Percentiles rank a stretch among this genome's conserved stretches.
These are phyloP conservation scores for Dipodascopsis uninucleata DNA, from an alignment of 805 yeast species.

Conservation along the genomic window DNA sequence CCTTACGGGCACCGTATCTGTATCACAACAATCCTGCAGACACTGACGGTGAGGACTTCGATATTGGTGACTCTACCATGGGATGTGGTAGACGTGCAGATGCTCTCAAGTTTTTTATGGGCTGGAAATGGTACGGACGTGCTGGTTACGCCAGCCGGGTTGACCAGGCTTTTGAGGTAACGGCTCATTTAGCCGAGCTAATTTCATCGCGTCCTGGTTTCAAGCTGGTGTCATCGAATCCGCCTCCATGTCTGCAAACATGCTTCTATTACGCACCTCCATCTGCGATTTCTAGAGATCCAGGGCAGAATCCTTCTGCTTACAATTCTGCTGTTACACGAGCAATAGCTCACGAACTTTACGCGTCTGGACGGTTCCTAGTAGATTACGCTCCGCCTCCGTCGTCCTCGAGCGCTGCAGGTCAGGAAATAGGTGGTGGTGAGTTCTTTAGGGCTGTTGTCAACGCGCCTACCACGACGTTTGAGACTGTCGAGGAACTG, in stretches of 20 bases:
- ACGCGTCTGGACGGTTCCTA: conserved; percentile 60
- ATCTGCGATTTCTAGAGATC: conserved; percentile 34
- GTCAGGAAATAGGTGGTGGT: too few relatives aligned
- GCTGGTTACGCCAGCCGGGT: conserved; percentile 63
- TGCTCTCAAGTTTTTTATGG: conserved; percentile 69
- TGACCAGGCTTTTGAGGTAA: conserved; percentile 67
- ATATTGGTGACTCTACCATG: conserved; percentile 86
- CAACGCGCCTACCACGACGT: conserved; percentile 60
- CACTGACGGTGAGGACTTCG: conserved; percentile 55
- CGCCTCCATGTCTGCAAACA: conserved; percentile 78
- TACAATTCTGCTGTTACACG: conserved; percentile 56
- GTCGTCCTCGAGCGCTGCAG: too few relatives aligned
- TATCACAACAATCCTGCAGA: conserved; percentile 61
- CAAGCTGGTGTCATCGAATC: conserved; percentile 50
- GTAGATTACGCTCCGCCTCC: conserved; percentile 69
- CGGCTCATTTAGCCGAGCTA: conserved; percentile 54
- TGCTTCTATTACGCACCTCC: conserved; percentile 68
- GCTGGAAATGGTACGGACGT: conserved; percentile 76
- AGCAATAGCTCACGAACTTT: conserved; percentile 56
- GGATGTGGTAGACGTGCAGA: conserved; percentile 89
- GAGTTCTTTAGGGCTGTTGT: conserved; percentile 84
- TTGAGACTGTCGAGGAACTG: conserved; percentile 45
- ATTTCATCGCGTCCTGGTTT: conserved; percentile 46
- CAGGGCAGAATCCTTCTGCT: conserved; percentile 30
- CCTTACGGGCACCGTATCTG: conserved; percentile 73